Conservation (phyloP, 2,329 filamentous ascomycete species). For the Tympanopsis confertula region DNA sequence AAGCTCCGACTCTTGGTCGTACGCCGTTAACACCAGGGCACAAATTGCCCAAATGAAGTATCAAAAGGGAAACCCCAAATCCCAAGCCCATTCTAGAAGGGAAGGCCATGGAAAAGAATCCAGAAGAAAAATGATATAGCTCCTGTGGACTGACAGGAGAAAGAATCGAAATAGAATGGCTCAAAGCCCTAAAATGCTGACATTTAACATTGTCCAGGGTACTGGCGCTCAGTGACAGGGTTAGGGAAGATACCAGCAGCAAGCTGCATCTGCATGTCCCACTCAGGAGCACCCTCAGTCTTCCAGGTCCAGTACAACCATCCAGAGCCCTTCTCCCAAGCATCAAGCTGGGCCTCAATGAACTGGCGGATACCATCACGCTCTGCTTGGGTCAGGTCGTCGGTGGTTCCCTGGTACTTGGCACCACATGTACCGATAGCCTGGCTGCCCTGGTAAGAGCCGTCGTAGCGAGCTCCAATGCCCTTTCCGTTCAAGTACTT, state of each 20-base stretch:
- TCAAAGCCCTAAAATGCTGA: too few relatives aligned
- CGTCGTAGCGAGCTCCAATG: constrained; percentile 44
- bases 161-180: too few relatives aligned
- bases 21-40: too few relatives aligned
- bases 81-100: too few relatives aligned
- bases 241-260: constrained; percentile 14
- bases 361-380: constrained; percentile 31
- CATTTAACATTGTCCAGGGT: constrained; percentile 19
- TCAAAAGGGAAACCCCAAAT: too few relatives aligned
- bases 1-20: too few relatives aligned
- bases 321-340: constrained; percentile 30
- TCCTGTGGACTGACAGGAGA: too few relatives aligned
- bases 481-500: constrained; percentile 40
- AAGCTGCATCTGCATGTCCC: constrained; percentile 31
- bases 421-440: constrained; percentile 41
- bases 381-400: constrained; percentile 21
- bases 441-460: constrained; percentile 31
- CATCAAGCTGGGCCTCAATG: constrained; percentile 32
- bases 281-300: constrained; percentile 33
- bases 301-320: constrained; percentile 40
- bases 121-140: too few relatives aligned
- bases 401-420: constrained; percentile 35
- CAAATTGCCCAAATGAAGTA: too few relatives aligned
- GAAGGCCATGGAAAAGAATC: too few relatives aligned
- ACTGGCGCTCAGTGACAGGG: constrained; percentile 18